Conservation (phyloP, 192 early-diverging fungal species). For the Phycomyces blakesleeanus region DNA sequence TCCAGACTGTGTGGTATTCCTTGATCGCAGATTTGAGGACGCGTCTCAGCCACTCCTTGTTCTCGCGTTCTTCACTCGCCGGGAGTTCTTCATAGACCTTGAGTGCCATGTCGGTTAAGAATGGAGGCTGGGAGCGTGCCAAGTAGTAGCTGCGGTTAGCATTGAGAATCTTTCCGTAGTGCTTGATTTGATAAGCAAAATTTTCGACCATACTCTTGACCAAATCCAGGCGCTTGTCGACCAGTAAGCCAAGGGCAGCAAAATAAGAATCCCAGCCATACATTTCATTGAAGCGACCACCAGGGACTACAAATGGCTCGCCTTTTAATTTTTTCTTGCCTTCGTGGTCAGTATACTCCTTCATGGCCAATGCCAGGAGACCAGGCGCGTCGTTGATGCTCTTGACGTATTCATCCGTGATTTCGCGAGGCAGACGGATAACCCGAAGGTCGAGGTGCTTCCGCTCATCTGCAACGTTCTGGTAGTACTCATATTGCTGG, state of each 20-base stretch:
- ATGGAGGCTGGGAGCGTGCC: conserved; percentile 95
- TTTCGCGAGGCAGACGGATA: conserved; percentile 75
- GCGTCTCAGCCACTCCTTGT: conserved; percentile 69
- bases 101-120: conserved; percentile 94
- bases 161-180: conserved; percentile 98
- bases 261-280: conserved; percentile 99
- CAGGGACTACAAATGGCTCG: conserved; percentile 94
- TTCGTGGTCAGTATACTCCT: conserved; percentile 35
- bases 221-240: conserved; percentile 82
- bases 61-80: conserved; percentile 39
- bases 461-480: conserved; percentile 57
- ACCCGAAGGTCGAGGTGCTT: conserved; percentile 75
- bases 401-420: conserved; percentile 89
- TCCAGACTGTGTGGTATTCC: conserved; percentile 94
- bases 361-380: conserved; percentile 80
- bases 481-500: conserved; percentile 78
- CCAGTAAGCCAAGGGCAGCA: conserved; percentile 82
- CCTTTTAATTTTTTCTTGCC: conserved; percentile 50
- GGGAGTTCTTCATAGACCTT: conserved; percentile 70
- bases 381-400: conserved; percentile 86
- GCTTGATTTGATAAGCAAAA: conserved; percentile 94
- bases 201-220: conserved; percentile 96
- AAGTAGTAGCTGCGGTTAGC: conserved; percentile 98
- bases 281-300: conserved; percentile 99
- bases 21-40: conserved; percentile 75